phyloP scores from a whole-genome alignment of 495 filamentous ascomycete genomes.

The Podospora fimiseda region DNA sequence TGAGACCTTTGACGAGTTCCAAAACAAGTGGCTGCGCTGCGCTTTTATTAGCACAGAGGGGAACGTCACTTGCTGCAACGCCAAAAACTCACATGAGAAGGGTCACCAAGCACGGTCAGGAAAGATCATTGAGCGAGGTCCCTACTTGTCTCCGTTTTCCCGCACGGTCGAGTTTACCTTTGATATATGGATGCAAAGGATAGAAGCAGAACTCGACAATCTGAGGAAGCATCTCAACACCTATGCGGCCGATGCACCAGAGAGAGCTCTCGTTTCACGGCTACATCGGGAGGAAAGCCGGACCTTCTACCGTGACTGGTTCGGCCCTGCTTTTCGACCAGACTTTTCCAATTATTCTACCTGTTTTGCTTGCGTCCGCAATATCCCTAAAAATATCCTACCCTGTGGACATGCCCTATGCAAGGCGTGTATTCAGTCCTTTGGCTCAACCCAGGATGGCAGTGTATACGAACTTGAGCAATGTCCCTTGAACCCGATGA shows the following conservation, averaged over 20 bases:
- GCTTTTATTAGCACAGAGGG: conserved; percentile 25
- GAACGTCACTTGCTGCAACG: conserved; percentile 31
- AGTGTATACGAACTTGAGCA: conserved; percentile 9
- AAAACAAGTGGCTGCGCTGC: conserved; percentile 38
- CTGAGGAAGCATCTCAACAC: not conserved
- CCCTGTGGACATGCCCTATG: conserved; percentile 56
- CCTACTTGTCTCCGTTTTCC: conserved; percentile 34
- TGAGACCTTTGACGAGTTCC: conserved; percentile 39
- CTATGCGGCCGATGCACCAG: conserved; percentile 2
- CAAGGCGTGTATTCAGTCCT: conserved; percentile 34
- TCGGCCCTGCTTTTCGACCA: conserved; percentile 5
- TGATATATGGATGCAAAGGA: conserved; percentile 17
- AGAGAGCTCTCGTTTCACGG: conserved; percentile 17
- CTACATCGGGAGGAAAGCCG: conserved; percentile 27
- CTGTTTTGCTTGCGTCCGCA: conserved; percentile 52
- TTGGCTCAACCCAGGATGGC: conserved; percentile 10
- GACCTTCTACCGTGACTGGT: conserved; percentile 20
- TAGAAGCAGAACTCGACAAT: too few relatives aligned
- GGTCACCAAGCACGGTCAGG: conserved; percentile 42
- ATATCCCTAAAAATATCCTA: conserved; percentile 46
- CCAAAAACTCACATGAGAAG: conserved; percentile 35
- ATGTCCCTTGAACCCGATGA: conserved; percentile 30
- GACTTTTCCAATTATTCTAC: conserved; percentile 33
- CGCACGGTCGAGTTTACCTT: too few relatives aligned
- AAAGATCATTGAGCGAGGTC: conserved; percentile 34